Evolutionary conservation across 306 rosid species (phyloP).

Genomic region (Rubus parviflorus): DNA sequence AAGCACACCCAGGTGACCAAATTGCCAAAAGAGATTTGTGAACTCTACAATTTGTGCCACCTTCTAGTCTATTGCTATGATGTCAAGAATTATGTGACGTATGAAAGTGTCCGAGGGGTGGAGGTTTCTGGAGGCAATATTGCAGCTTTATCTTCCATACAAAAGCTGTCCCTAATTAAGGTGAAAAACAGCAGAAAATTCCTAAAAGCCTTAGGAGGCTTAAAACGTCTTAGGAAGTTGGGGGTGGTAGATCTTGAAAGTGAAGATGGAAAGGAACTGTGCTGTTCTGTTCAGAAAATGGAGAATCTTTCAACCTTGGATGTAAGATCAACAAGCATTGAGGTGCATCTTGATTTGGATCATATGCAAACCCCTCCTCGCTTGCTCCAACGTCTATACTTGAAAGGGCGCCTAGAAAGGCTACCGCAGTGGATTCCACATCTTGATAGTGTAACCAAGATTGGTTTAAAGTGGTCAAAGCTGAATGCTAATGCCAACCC

Average conservation of each 20-base stretch:
- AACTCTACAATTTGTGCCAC: constrained; percentile 8
- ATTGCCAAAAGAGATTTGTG: background rate
- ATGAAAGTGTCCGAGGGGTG: background rate
- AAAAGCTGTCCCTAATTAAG: constrained; percentile 11
- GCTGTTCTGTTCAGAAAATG: background rate
- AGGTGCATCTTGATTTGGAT: constrained; percentile 8
- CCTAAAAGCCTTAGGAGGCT: background rate
- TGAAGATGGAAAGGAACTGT: background rate
- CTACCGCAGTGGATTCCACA: background rate
- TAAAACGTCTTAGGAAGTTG: background rate
- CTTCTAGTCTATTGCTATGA: constrained; percentile 14
- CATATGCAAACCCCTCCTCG: background rate
- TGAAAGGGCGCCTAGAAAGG: background rate
- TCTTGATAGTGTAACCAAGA: background rate
- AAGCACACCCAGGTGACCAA: constrained; percentile 13
- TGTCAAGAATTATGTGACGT: constrained; percentile 1
- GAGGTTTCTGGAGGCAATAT: background rate
- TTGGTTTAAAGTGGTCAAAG: constrained; percentile 16
- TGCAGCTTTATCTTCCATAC: constrained; percentile 9
- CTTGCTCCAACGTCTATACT: background rate
- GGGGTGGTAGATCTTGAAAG: background rate
- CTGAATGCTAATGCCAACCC: background rate
- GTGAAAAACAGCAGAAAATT: background rate
- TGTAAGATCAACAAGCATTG: background rate
- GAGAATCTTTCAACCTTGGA: constrained; percentile 5